A percentile compares a stretch with the other conserved stretches of the same genome.
Evolutionary conservation across 371 early-diverging fungal genomes (phyloP).

Genomic region (Gilbertella persicaria): DNA sequence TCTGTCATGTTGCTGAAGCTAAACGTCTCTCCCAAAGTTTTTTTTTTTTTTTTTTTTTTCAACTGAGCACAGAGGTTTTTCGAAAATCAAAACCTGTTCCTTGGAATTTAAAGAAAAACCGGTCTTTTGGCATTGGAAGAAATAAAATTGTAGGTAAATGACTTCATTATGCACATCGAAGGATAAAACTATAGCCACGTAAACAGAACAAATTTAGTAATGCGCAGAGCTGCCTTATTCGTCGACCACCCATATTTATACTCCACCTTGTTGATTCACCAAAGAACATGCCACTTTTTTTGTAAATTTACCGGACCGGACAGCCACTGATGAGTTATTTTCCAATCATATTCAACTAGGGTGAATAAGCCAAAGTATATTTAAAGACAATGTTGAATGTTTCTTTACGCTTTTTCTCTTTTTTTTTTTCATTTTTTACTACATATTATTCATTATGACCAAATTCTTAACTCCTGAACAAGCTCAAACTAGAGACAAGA

Average conservation of each 20-base stretch:
- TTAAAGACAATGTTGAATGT: background rate
- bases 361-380: background rate
- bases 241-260: too few species aligned
- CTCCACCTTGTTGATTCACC: background rate
- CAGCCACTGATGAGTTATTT: too few species aligned
- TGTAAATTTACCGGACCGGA: slow-evolving; percentile 3
- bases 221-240: background rate
- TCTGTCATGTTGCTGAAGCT: too few species aligned
- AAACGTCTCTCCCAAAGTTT: too few species aligned
- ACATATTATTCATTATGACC: slow-evolving; percentile 6
- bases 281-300: slow-evolving; percentile 7
- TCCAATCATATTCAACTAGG: background rate
- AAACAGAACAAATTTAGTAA: background rate
- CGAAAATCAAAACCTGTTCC: too few species aligned
- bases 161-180: background rate
- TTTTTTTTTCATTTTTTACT: slow-evolving; percentile 5
- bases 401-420: slow-evolving; percentile 1
- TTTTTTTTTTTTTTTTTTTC: too few species aligned
- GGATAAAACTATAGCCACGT: too few species aligned
- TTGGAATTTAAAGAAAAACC: too few species aligned
- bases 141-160: background rate
- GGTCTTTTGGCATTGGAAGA: slow-evolving; percentile 1
- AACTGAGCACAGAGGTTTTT: too few species aligned
- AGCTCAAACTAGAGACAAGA: slow-evolving; percentile 26
- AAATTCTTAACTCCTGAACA: slow-evolving; percentile 30